Percentiles rank a stretch among this genome's conserved stretches.
Conservation (phyloP, 441 rosid species). For the Euphorbia schlechtendalii region DNA sequence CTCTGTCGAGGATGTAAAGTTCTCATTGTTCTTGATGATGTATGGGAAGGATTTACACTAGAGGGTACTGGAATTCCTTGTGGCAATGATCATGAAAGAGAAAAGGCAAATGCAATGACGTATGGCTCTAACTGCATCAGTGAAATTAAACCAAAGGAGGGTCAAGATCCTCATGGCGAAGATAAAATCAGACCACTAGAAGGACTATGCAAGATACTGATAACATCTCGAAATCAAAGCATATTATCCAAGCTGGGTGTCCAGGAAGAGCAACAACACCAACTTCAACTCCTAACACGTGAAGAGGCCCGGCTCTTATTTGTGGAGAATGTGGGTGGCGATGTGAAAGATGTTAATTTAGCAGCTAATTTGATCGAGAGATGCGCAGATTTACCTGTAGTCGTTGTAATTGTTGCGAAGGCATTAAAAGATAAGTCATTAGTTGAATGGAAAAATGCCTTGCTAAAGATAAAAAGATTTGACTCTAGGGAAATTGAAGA, state of each 20-base stretch:
- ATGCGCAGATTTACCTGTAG: slow-evolving; percentile 25
- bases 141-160: background rate
- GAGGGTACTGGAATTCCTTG: background rate
- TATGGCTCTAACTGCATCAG: background rate
- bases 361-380: background rate
- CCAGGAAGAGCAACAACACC: background rate
- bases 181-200: background rate
- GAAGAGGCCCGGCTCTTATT: slow-evolving; percentile 21
- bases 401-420: slow-evolving; percentile 5
- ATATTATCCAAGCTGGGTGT: slow-evolving; percentile 12
- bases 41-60: background rate
- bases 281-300: background rate
- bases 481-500: background rate
- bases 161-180: background rate
- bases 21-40: background rate
- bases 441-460: slow-evolving; percentile 18
- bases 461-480: background rate
- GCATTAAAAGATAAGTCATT: slow-evolving; percentile 7
- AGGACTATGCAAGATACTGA: too few relatives aligned
- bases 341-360: background rate
- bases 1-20: background rate
- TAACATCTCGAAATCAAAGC: slow-evolving; percentile 8
- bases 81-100: background rate
- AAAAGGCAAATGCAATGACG: background rate
- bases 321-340: background rate